Evolutionary conservation across 2,329 filamentous ascomycete species (phyloP).

Genomic region (Xylariaceae sp.): DNA sequence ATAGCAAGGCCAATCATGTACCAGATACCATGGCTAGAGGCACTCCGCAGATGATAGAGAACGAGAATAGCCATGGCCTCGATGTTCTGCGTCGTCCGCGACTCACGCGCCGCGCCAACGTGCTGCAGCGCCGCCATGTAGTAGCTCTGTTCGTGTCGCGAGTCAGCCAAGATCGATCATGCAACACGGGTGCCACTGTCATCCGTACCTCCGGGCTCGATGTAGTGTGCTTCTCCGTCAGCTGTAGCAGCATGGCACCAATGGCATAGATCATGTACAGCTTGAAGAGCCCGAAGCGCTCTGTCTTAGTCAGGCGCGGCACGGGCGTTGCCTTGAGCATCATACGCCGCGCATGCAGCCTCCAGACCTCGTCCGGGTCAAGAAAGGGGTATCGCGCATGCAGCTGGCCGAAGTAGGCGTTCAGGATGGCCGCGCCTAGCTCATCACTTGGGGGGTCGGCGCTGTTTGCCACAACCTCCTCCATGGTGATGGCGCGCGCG

Average conservation of each 20-base stretch:
- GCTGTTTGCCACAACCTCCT: conserved; percentile 33
- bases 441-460: conserved; percentile 39
- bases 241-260: conserved; percentile 38
- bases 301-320: conserved; percentile 24
- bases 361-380: conserved; percentile 36
- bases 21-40: conserved; percentile 43
- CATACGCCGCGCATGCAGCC: conserved; percentile 32
- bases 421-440: conserved; percentile 34
- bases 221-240: conserved; percentile 36
- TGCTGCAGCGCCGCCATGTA: conserved; percentile 42
- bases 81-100: conserved; percentile 41
- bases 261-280: conserved; percentile 46
- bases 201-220: conserved; percentile 30
- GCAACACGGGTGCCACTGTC: not conserved
- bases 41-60: conserved; percentile 42
- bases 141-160: conserved; percentile 34
- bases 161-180: too few relatives aligned
- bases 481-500: conserved; percentile 24
- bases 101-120: conserved; percentile 38
- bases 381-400: conserved; percentile 44
- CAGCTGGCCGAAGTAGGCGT: conserved; percentile 37
- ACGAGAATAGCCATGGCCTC: conserved; percentile 44
- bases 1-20: conserved; percentile 48
- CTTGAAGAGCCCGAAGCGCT: conserved; percentile 40
- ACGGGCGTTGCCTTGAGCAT: conserved; percentile 27